Evolutionary conservation across 2,329 filamentous ascomycete genomes (phyloP).

Genomic region (Aspergillus ochraceus): DNA sequence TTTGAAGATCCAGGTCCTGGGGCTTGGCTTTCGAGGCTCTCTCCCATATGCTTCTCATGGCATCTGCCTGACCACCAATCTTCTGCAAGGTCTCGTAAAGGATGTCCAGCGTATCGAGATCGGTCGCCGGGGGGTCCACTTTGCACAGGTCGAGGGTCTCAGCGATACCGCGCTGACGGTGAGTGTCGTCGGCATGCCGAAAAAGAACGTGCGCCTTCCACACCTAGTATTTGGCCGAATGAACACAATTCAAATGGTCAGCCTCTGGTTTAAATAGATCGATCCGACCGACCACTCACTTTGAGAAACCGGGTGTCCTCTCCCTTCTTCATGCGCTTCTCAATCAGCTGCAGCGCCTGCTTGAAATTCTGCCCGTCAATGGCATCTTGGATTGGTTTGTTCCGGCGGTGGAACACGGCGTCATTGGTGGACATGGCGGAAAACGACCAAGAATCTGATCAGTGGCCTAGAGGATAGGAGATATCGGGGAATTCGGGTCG

Average conservation of each 20-base stretch:
- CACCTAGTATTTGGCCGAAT: constrained; percentile 28
- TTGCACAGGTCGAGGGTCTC: constrained; percentile 47
- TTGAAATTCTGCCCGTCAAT: constrained; percentile 50
- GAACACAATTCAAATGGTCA: not conserved
- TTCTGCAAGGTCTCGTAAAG: constrained; percentile 42
- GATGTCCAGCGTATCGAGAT: constrained; percentile 47
- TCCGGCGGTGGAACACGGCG: constrained; percentile 45
- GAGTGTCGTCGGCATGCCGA: constrained; percentile 41
- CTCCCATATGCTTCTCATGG: constrained; percentile 45
- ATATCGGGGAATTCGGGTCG: not conserved
- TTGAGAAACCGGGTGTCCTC: constrained; percentile 45
- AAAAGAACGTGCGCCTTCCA: constrained; percentile 46
- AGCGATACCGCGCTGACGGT: constrained; percentile 43
- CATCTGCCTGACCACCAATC: constrained; percentile 35
- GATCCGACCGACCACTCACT: constrained; percentile 25
- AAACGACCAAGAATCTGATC: not conserved
- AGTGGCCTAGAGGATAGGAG: not conserved
- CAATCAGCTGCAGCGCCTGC: constrained; percentile 50
- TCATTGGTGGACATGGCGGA: constrained; percentile 32
- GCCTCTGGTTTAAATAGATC: not conserved
- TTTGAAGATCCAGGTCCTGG: constrained; percentile 45
- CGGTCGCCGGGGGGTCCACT: constrained; percentile 43
- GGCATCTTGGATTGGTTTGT: constrained; percentile 52
- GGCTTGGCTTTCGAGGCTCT: constrained; percentile 47
- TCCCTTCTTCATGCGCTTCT: constrained; percentile 57